Conservation (phyloP, 148 eudicot species). For the Rhododendron vialii region DNA sequence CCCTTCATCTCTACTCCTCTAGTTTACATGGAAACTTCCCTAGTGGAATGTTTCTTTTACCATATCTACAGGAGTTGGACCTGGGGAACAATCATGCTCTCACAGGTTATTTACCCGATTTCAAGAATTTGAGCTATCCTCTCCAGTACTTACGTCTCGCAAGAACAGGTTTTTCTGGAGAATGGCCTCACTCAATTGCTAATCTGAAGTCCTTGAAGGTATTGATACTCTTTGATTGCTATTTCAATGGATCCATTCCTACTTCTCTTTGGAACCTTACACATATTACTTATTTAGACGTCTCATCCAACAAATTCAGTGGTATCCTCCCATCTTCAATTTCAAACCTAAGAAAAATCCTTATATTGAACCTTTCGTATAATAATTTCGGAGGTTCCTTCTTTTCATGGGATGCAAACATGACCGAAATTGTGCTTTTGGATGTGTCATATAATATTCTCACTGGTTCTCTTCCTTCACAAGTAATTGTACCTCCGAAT, state of each 20-base stretch:
- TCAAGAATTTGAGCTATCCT: background rate
- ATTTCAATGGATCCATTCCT: background rate
- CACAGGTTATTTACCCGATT: background rate
- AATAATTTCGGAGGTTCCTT: background rate
- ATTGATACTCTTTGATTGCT: background rate
- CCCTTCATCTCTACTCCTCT: background rate
- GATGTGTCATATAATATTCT: background rate
- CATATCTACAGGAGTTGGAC: background rate
- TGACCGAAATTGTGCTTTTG: background rate
- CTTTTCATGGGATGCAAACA: background rate
- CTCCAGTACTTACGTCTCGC: background rate
- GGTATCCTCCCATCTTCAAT: background rate
- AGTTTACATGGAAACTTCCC: slow-evolving; percentile 14
- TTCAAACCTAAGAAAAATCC: background rate
- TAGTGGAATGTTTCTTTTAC: slow-evolving; percentile 15
- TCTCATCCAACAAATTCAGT: background rate
- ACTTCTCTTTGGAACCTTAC: background rate
- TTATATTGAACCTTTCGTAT: background rate
- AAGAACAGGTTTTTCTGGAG: background rate
- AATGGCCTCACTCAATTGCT: background rate
- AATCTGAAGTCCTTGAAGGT: background rate
- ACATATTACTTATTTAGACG: background rate
- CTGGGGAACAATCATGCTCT: background rate
- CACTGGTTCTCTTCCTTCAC: background rate
- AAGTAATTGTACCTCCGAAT: background rate